Evolutionary conservation across 139 green algal genomes (phyloP), one percentile per base, ranked within the genome.

Genomic region (Picochlorum sp.): DNA sequence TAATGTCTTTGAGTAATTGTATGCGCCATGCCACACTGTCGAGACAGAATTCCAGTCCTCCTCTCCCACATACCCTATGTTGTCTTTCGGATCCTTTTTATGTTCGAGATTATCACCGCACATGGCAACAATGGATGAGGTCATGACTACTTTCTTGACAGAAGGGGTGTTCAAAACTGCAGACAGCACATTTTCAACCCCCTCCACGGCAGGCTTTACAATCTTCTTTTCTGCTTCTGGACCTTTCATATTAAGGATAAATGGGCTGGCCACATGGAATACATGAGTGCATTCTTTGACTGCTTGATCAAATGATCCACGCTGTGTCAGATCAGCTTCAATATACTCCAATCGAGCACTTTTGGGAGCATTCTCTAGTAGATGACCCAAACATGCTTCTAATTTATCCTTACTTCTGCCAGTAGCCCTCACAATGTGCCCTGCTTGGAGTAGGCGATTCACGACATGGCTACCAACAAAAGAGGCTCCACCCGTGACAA

Each of bases 11-110:
- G 73, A 81, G 37, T 88, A 67, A 68, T 77, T 85, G 75, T 94
- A 94, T 2, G 77, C 67, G 67, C 90, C 38, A 1, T 15, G 75
- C 3, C 70, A 67, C 28, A 82, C 68, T 6, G 86, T 26, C 1
- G 73, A 74, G 11, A 72, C 81, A 2, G 74, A 69, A 51, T 93
- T 94, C 83, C 85, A 94, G 62, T 94, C 87, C 2, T 76, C 84
- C 66, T 90, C 86, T 3, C 49, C 80, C 70, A 85, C 88, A 28
- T 31, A 26, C 3, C 66, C 20, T 11, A 41, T 6, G 8, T 1
- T 41, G 8, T 41, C 34, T 9, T 11, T 14, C 7, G 34, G 34
- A 47, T 58, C 62, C 44, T 74, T 75, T 7, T 71, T 68, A 38
- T 73, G 20, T 65, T 65, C 63, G 20, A 45, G 60, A 31, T 34